phyloP scores from a whole-genome alignment of 768 basidiomycete genomes.

The Rhizopogon roseolus region DNA sequence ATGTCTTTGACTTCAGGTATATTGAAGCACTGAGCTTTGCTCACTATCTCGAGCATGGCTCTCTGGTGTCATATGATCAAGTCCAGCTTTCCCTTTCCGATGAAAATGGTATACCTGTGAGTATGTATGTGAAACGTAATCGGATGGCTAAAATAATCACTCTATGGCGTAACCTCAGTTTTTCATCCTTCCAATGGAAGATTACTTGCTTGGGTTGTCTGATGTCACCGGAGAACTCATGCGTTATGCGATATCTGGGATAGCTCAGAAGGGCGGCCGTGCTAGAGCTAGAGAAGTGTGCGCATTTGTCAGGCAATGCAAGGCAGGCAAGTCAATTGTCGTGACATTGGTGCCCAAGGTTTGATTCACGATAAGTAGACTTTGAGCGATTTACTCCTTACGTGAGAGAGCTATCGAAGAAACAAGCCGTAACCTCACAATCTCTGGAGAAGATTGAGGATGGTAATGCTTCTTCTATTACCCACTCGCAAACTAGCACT shows the following conservation, averaged over 20 bases:
- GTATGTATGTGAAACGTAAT: conserved; percentile 23
- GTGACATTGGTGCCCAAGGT: not conserved
- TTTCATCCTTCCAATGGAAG: conserved; percentile 70
- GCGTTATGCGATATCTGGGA: conserved; percentile 87
- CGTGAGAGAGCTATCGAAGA: conserved; percentile 74
- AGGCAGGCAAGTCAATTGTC: conserved; percentile 46
- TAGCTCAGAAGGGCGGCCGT: conserved; percentile 62
- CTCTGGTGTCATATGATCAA: conserved; percentile 61
- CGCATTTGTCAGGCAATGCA: conserved; percentile 68
- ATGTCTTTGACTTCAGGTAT: conserved; percentile 40
- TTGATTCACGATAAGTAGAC: conserved; percentile 36
- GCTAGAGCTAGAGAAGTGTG: conserved; percentile 60
- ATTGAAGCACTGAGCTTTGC: conserved; percentile 91
- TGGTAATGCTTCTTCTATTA: conserved; percentile 42
- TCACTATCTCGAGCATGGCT: conserved; percentile 70
- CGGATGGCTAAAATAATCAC: not conserved
- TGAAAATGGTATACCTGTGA: conserved; percentile 57
- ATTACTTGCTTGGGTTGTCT: conserved; percentile 89
- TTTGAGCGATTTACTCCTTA: conserved; percentile 75
- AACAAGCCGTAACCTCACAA: conserved; percentile 79
- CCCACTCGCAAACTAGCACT: conserved; percentile 2
- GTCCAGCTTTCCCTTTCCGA: conserved; percentile 65
- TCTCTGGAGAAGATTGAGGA: conserved; percentile 96
- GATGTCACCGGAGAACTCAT: conserved; percentile 97
- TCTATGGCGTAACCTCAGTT: conserved; percentile 42